A percentile compares a stretch with the other conserved stretches of the same genome.
These are phyloP conservation scores for Coemansia sp. DNA, from an alignment of 192 early-diverging fungal species.

Conservation along the genomic window DNA sequence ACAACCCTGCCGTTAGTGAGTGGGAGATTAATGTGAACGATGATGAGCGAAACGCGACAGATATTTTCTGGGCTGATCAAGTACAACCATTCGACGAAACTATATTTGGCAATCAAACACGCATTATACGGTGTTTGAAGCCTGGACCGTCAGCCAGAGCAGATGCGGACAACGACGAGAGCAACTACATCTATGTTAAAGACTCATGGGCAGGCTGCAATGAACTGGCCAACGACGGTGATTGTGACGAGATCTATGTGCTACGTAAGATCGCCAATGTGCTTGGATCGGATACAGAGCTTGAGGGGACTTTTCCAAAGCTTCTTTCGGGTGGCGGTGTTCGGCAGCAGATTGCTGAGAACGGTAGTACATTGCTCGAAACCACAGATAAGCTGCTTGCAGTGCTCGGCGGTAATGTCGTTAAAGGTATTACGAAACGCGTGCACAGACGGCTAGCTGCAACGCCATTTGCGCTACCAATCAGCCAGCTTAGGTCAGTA, in stretches of 20 bases:
- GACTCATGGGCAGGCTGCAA: not conserved
- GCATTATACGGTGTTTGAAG: too few relatives aligned
- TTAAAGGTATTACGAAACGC: not conserved
- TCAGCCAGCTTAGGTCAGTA: not conserved
- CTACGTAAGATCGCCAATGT: not conserved
- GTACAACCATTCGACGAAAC: too few relatives aligned
- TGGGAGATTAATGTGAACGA: constrained; percentile 6
- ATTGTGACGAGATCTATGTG: not conserved
- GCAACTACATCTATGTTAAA: not conserved
- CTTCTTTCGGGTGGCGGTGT: not conserved
- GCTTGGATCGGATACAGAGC: not conserved
- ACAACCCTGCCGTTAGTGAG: not conserved
- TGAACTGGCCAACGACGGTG: not conserved
- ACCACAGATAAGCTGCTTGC: not conserved
- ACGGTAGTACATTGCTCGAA: not conserved
- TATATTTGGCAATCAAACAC: too few relatives aligned
- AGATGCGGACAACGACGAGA: not conserved
- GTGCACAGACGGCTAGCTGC: not conserved
- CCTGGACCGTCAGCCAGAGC: too few relatives aligned
- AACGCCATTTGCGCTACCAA: not conserved
- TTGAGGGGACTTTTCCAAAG: not conserved
- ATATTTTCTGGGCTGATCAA: not conserved
- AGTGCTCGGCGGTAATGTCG: not conserved
- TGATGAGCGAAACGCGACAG: not conserved
- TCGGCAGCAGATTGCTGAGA: not conserved